These are phyloP conservation scores for Pascua guehoae DNA, from an alignment of 1,284 basidiomycete species.

Conservation along the genomic window DNA sequence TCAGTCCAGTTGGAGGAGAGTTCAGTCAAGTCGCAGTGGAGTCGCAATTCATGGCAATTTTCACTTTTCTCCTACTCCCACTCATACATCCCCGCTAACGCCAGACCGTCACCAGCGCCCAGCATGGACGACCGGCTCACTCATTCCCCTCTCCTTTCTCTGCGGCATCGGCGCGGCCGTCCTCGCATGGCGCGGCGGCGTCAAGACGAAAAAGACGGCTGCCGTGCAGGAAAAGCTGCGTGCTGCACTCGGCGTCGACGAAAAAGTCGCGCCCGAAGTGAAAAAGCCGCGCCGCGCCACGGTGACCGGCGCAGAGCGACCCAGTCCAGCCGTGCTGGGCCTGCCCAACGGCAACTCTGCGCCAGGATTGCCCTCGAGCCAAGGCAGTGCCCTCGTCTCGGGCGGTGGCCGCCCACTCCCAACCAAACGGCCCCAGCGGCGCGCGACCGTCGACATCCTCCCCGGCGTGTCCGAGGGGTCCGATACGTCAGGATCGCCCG, in stretches of 20 bases:
- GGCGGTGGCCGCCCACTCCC: neutral
- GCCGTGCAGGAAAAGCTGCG: conserved; percentile 68
- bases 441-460: conserved; percentile 1
- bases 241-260: conserved; percentile 58
- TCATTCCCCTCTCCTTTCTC: conserved; percentile 72
- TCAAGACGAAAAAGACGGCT: conserved; percentile 70
- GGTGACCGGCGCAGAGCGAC: neutral
- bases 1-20: too few species aligned
- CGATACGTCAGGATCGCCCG: neutral
- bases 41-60: neutral
- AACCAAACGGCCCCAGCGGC: neutral
- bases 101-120: conserved; percentile 48
- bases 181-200: conserved; percentile 70
- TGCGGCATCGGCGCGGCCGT: conserved; percentile 76
- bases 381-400: neutral
- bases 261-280: conserved; percentile 1
- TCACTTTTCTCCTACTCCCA: too few species aligned
- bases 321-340: too few species aligned
- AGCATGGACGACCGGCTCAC: conserved; percentile 58
- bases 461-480: neutral
- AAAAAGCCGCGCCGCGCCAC: conserved; percentile 13
- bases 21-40: neutral
- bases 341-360: too few species aligned
- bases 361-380: too few species aligned
- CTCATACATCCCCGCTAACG: neutral